Conservation (phyloP, 179 eudicot species). For the Drosera spatulata region DNA sequence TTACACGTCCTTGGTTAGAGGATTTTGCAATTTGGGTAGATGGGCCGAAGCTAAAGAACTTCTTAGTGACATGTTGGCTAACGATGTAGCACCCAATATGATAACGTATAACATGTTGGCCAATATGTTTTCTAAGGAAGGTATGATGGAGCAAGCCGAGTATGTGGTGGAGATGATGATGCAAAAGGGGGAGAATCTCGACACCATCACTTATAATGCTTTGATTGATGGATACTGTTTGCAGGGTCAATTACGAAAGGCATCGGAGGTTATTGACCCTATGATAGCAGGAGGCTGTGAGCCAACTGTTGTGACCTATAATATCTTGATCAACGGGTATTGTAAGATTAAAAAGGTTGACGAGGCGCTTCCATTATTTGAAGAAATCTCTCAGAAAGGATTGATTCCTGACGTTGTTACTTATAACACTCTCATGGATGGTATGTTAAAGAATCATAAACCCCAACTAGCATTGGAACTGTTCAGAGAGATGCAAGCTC, state of each 20-base stretch:
- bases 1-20: slow-evolving; percentile 12
- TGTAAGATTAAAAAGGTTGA: not conserved
- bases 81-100: not conserved
- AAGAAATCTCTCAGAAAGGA: not conserved
- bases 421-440: no score
- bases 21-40: slow-evolving; percentile 4
- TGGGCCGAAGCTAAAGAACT: slow-evolving; percentile 5
- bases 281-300: slow-evolving; percentile 1
- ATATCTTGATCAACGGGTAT: not conserved
- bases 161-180: slow-evolving; percentile 2
- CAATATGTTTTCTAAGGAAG: slow-evolving; percentile 1
- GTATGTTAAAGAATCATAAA: no score
- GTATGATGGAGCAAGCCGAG: slow-evolving; percentile 3
- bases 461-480: no score
- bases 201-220: not conserved
- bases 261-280: not conserved
- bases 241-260: not conserved
- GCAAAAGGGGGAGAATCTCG: slow-evolving; percentile 4
- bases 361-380: not conserved
- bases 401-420: not conserved
- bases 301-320: not conserved
- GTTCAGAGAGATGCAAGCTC: no score
- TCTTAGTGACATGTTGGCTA: not conserved
- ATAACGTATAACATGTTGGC: not conserved
- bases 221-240: slow-evolving; percentile 11